phyloP scores from a whole-genome alignment of 495 filamentous ascomycete genomes.

The Podospora tetraspora region DNA sequence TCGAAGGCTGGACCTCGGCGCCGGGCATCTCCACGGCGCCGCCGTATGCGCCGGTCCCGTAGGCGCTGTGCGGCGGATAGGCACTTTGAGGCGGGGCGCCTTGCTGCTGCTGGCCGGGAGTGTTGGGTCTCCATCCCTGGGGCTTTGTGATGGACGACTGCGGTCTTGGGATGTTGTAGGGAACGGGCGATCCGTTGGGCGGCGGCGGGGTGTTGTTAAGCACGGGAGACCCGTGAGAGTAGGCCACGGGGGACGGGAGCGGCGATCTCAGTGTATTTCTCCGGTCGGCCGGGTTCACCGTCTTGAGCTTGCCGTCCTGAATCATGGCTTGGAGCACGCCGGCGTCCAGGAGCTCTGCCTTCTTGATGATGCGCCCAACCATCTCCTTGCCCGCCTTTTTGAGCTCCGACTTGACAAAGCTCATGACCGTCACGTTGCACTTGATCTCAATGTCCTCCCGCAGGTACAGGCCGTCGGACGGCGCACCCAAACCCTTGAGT shows the following conservation, averaged over 20 bases:
- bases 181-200: slow-evolving; percentile 32
- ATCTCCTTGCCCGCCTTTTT: slow-evolving; percentile 61
- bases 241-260: slow-evolving; percentile 31
- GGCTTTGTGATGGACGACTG: slow-evolving; percentile 18
- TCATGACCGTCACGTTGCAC: slow-evolving; percentile 61
- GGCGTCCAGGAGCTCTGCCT: slow-evolving; percentile 50
- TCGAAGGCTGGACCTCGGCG: slow-evolving; percentile 5
- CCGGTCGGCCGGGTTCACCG: slow-evolving; percentile 42
- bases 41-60: slow-evolving; percentile 11
- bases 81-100: background rate
- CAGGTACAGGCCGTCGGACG: slow-evolving; percentile 64
- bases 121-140: slow-evolving; percentile 18
- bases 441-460: slow-evolving; percentile 69
- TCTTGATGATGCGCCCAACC: slow-evolving; percentile 62
- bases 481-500: slow-evolving; percentile 42
- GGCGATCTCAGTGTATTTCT: slow-evolving; percentile 28
- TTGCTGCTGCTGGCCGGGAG: slow-evolving; percentile 16
- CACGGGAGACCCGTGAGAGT: slow-evolving; percentile 22
- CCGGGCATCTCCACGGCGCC: slow-evolving; percentile 25
- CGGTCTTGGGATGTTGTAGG: slow-evolving; percentile 40
- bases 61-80: background rate
- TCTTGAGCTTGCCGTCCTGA: slow-evolving; percentile 45
- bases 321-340: slow-evolving; percentile 47
- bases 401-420: slow-evolving; percentile 65
- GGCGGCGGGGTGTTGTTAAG: slow-evolving; percentile 23